Evolutionary conservation across 441 rosid genomes (phyloP), one percentile per base, ranked within the genome.

Genomic region (Arabidopsis lyrata): DNA sequence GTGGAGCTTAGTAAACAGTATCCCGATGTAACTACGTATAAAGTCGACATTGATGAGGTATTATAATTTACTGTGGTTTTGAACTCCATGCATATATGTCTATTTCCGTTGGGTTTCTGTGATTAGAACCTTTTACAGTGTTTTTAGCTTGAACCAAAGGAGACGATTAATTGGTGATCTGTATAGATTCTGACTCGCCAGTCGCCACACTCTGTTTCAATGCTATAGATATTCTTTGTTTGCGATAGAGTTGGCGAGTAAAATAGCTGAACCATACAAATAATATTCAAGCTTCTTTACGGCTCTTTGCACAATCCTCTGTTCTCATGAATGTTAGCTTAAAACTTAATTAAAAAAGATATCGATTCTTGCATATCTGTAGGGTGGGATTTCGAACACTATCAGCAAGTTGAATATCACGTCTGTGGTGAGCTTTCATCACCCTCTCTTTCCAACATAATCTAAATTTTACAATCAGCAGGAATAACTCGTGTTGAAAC

Each of bases 11-110:
- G 91, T 75, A 65, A 81, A 73, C 78, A 88, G 55, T 83, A 87
- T 75, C 90, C 97, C 6, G 76, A 82, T 61, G 89, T 89, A 66
- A 86, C 88, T 15, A 81, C 83, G 0, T 90, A 86, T 76, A 95
- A 92, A 83, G 73, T 92, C 29, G 97, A 95, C 81, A 95, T 90
- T 58, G 97, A 92, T 54, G 83, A 85, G 96, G 97, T 90, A 79
- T 48, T 47, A 47, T 38, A 1, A 48, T 13, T 16, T 66, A 29
- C 7, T 47, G 1, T 47, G 35, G 36, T 63, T 39, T 31, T 52
- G 24, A 52, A 31, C 12, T 18, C 45, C 13, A 44, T 38, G 27
- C 35, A 47, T 15, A 24, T 16, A 59, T 32, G 27, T 24, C 16
- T 38, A 2, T 50, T 12, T 18, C 38, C 32, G 20, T 18, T 69